Evolutionary conservation across 140 eudicot genomes (phyloP).

Genomic region (Flaveria floridana): DNA sequence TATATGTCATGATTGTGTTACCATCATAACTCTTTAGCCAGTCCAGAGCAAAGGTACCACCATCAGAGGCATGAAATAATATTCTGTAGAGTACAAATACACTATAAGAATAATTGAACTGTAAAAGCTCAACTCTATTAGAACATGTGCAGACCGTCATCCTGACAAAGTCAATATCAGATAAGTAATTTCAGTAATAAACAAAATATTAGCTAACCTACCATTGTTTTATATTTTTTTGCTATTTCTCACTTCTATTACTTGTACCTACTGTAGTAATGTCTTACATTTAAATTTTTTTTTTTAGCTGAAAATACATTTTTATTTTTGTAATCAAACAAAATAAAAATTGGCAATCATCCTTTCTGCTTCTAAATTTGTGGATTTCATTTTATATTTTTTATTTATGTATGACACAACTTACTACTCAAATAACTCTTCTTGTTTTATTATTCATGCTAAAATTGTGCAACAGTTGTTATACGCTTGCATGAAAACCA

Average conservation of each 20-base stretch:
- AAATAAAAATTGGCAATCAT: background rate
- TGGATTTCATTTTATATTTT: background rate
- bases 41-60: constrained; percentile 91
- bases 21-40: constrained; percentile 85
- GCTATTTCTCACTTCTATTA: constrained; percentile 9
- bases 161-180: background rate
- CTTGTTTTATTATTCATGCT: background rate
- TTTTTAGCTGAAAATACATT: background rate
- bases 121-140: background rate
- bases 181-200: background rate
- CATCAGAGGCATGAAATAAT: constrained; percentile 84
- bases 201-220: background rate
- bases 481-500: background rate
- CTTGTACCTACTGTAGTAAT: background rate
- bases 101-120: constrained; percentile 18
- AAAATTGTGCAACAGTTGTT: background rate
- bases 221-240: constrained; percentile 10
- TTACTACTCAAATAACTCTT: constrained; percentile 1
- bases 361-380: constrained; percentile 16
- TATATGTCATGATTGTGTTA: constrained; percentile 28
- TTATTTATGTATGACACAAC: background rate
- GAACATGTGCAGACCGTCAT: background rate
- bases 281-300: background rate
- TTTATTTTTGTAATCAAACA: constrained; percentile 1
- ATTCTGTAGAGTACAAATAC: constrained; percentile 48